Evolutionary conservation across 1,284 basidiomycete genomes (phyloP).

Genomic region (Cryptococcus sp.): DNA sequence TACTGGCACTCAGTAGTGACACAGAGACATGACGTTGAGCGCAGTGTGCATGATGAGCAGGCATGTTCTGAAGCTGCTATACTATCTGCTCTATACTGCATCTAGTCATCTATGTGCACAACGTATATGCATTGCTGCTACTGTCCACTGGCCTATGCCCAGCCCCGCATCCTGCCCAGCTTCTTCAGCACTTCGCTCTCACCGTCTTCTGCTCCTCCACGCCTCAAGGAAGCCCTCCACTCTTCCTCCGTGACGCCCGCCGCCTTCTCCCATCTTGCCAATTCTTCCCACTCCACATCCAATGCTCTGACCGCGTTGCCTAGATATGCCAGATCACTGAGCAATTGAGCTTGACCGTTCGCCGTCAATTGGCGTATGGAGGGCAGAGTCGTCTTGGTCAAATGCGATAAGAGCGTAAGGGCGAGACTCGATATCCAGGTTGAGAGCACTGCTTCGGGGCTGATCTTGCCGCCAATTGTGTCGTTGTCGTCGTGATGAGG

Average conservation of each 20-base stretch:
- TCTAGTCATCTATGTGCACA: no score
- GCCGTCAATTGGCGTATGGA: slow-evolving; percentile 63
- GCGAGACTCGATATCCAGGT: slow-evolving; percentile 90
- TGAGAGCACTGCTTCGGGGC: slow-evolving; percentile 74
- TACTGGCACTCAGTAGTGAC: no score
- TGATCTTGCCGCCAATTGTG: slow-evolving; percentile 26
- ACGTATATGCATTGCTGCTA: no score
- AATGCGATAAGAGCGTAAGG: slow-evolving; percentile 70
- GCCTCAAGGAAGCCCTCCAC: slow-evolving; percentile 24
- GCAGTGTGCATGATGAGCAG: no score
- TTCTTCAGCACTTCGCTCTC: slow-evolving; percentile 17
- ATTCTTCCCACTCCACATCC: slow-evolving; percentile 75
- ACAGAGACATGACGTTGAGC: no score
- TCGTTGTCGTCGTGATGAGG: slow-evolving; percentile 56
- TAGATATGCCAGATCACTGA: slow-evolving; percentile 83
- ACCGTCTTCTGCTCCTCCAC: slow-evolving; percentile 10
- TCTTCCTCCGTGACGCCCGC: slow-evolving; percentile 62
- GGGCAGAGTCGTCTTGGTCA: slow-evolving; percentile 66
- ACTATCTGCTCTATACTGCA: no score
- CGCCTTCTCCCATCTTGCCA: slow-evolving; percentile 72
- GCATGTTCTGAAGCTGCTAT: no score
- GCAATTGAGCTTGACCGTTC: slow-evolving; percentile 78
- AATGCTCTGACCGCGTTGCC: slow-evolving; percentile 87
- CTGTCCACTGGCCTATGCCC: slow-evolving; percentile 8
- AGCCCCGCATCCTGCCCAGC: slow-evolving; percentile 29